Evolutionary conservation across 495 filamentous ascomycete genomes (phyloP), one percentile per base, ranked within the genome.

Genomic region (Penicillium crystallinum): DNA sequence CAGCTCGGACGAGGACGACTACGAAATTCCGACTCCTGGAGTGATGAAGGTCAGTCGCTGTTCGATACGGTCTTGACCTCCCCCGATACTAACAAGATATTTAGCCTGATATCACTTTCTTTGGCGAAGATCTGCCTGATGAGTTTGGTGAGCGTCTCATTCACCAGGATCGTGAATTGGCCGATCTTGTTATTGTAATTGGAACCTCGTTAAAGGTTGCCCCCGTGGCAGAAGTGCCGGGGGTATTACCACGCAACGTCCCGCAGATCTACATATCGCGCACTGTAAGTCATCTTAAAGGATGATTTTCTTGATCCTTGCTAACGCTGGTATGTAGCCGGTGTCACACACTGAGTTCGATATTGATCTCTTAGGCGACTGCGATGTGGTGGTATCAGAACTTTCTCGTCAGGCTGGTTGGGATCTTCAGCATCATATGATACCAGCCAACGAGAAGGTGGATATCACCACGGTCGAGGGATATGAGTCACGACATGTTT

Each of bases 131-230:
- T 54, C 83, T 98, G 3, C 91, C 91, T 0, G 82, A 87, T 57
- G 78, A 83, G 38, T 98, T 98, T 69, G 85, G 87, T n/a, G 76
- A 81, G 9, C 85, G 91, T 6, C 77, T 98, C 15, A 72, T 86
- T 30, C 75, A 88, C 48, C 82, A 90, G 61, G 93, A 98, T 65
- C 80, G 82, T 34, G 81, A 89, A 43, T 71, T 77, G 15, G 89
- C 87, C 6, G 93, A 98, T 57, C 73, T 98, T n/a, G 89, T 97
- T 57, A 85, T 98, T 49, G 93, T 96, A 54, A 97, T 98, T 56
- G 93, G 93, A 40, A 97, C 93, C 1, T 90, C 85, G n/a, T 78
- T 98, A 57, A 96, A 97, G 65, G 93, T 98, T 4, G 91, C 91
- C 3, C 93, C 93, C 22, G 93, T 98, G 6, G 88, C 85, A 29